phyloP scores from a whole-genome alignment of 1,139 yeast genomes.

The Blastobotrys arbuscula region DNA sequence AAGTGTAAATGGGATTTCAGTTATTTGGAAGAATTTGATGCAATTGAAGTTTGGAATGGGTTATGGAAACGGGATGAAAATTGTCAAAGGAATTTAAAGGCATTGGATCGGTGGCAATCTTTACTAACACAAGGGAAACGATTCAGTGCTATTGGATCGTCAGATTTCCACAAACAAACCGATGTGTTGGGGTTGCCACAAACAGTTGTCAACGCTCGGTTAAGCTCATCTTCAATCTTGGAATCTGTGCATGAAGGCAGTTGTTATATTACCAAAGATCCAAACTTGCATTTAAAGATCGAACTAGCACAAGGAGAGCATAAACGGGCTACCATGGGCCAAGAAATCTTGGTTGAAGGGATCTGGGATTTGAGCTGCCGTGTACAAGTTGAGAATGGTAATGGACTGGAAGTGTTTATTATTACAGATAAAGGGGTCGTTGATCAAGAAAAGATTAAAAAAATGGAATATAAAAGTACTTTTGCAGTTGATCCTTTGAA shows the following conservation, averaged over 20 bases:
- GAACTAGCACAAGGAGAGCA: conserved; percentile 8
- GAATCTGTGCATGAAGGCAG: conserved; percentile 11
- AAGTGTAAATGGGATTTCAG: conserved; percentile 16
- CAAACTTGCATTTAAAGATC: conserved; percentile 6
- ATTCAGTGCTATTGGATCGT: conserved; percentile 16
- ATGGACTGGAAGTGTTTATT: neutral
- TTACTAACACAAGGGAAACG: conserved; percentile 12
- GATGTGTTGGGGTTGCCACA: conserved; percentile 16
- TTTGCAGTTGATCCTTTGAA: conserved; percentile 5
- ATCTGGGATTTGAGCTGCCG: conserved; percentile 4
- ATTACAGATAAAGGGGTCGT: conserved; percentile 4
- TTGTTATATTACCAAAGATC: conserved; percentile 12
- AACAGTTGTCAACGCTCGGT: conserved; percentile 14
- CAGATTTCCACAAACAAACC: conserved; percentile 16
- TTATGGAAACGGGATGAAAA: conserved; percentile 16
- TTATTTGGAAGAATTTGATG: conserved; percentile 15
- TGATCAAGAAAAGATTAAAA: neutral
- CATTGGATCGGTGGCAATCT: conserved; percentile 16
- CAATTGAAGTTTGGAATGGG: conserved; percentile 20
- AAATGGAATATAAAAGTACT: neutral
- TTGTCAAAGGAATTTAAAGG: conserved; percentile 14
- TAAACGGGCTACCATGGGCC: conserved; percentile 2
- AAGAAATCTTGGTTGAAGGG: neutral
- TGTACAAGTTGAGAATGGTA: neutral
- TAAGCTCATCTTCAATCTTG: conserved; percentile 13